Evolutionary conservation across 176 grass and related monocot species (phyloP).

Genomic region (Raddia distichophylla): DNA sequence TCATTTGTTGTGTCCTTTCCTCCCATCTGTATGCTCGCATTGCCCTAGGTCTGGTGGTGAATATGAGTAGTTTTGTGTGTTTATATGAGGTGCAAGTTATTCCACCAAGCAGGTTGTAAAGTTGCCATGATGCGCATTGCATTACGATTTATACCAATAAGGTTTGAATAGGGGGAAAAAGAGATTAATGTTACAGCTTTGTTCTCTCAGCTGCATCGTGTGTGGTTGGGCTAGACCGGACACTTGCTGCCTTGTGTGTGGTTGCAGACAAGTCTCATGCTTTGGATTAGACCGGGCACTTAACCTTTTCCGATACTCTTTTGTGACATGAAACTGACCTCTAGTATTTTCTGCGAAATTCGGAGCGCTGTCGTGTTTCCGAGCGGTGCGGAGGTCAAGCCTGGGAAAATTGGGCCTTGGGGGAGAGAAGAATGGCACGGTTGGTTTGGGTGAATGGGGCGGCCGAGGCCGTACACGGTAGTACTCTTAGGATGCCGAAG

Average conservation of each 20-base stretch:
- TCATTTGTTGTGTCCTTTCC: constrained; percentile 40
- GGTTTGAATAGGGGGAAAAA: constrained; percentile 24
- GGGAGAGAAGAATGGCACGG: too few species aligned
- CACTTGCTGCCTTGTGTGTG: not conserved
- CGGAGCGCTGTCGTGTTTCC: too few species aligned
- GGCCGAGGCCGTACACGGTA: too few species aligned
- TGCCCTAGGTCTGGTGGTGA: constrained; percentile 49
- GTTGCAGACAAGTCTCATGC: not conserved
- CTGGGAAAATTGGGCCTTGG: too few species aligned
- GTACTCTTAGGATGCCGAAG: too few species aligned
- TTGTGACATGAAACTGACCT: too few species aligned
- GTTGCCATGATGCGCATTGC: constrained; percentile 59
- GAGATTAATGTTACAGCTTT: constrained; percentile 35
- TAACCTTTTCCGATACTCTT: too few species aligned
- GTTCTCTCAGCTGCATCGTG: not conserved
- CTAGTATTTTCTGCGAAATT: too few species aligned
- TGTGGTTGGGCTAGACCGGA: not conserved
- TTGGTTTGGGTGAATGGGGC: too few species aligned
- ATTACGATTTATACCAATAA: constrained; percentile 66
- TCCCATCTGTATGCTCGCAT: constrained; percentile 44
- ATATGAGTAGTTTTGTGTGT: constrained; percentile 68
- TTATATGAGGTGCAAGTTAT: constrained; percentile 55
- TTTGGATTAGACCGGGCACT: not conserved
- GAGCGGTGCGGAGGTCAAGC: too few species aligned
- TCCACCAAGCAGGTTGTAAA: constrained; percentile 66